phyloP scores from a whole-genome alignment of 768 basidiomycete genomes.

The Collybia nuda region DNA sequence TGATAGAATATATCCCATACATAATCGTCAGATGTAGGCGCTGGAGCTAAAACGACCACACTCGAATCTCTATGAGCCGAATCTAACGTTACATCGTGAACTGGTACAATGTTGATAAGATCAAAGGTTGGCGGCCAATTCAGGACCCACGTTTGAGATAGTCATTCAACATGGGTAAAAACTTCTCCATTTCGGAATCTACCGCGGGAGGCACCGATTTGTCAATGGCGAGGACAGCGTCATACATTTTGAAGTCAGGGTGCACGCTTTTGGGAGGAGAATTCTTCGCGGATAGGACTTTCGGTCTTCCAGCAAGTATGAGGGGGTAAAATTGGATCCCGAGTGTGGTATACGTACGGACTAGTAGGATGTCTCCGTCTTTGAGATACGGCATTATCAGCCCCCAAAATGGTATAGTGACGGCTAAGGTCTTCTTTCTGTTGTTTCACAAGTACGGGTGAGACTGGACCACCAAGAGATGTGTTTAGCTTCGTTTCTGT shows the following conservation, averaged over 20 bases:
- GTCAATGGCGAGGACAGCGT: constrained; percentile 55
- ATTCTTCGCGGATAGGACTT: constrained; percentile 54
- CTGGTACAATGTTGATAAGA: constrained; percentile 14
- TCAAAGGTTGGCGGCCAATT: neutral
- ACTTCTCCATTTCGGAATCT: constrained; percentile 73
- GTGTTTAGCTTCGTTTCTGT: constrained; percentile 12
- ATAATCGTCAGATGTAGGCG: constrained; percentile 50
- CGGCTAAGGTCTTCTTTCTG: constrained; percentile 33
- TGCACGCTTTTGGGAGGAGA: constrained; percentile 24
- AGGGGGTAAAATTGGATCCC: neutral
- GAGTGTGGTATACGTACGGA: constrained; percentile 31
- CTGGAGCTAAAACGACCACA: neutral
- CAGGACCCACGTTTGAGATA: constrained; percentile 58
- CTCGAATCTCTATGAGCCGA: constrained; percentile 9
- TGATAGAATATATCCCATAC: constrained; percentile 88
- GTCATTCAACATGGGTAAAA: constrained; percentile 73
- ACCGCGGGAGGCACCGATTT: constrained; percentile 23
- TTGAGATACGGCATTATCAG: constrained; percentile 21
- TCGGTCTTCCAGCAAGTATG: constrained; percentile 42
- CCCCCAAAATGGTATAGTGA: constrained; percentile 52
- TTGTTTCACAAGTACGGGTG: constrained; percentile 18
- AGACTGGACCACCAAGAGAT: constrained; percentile 8
- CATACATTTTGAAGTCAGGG: constrained; percentile 66
- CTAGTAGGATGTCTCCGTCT: constrained; percentile 30
- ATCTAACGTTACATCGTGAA: constrained; percentile 25